Base-by-base conservation (phyloP, 2,329 filamentous ascomycete genomes). In the Orbilia javanica region DNA sequence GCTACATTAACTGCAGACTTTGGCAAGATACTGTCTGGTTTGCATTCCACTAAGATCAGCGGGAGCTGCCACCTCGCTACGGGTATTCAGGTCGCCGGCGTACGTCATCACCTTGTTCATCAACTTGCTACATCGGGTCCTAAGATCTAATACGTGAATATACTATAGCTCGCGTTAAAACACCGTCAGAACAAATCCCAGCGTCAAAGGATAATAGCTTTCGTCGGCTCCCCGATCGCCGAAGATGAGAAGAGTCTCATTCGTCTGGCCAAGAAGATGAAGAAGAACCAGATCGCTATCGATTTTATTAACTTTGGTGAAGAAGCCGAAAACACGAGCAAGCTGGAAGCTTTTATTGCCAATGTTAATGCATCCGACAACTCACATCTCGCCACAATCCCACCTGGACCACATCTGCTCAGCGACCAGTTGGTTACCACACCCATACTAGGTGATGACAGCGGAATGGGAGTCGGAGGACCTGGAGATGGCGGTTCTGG, bases 131-230 rank as follows among this genome's bases (percentile, higher is more conserved):
- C 36, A 39, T 39, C 36, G 10, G n/a, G 11, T 2, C 8, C n/a
- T 25, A 39, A 29, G n/a, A 20, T 20, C 46, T 64, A 52, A 52
- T 46, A 55, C 13, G 15, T 20, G 42, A 18, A 20, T 46, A 50
- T 13, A 13, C 13, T 3, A 80, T 83, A 97, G 94, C 89, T 99
- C 82, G 96, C 96, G 46, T 89, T 99, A 82, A 98, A 98, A 87
- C 96, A 99, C 86, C 91, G 96, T 82, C 94, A 97, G 86, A 98
- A 99, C 87, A 97, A 97, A 86, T 93, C 93, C 60, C 96, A 98
- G 86, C 90, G 93, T 82, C 94, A 97, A 88, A 92, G 96, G 81
- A 97, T 99, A 87, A 92, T 99, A 85, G 94, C 96, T 79, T 97
- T 99, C 85, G 92, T 94, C 80, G 99, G 96, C 88, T 97, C 94